A percentile compares a stretch with the other conserved stretches of the same genome.
phyloP scores from a whole-genome alignment of 164 flowering plant genomes.

The Paratinospora sagittata region DNA sequence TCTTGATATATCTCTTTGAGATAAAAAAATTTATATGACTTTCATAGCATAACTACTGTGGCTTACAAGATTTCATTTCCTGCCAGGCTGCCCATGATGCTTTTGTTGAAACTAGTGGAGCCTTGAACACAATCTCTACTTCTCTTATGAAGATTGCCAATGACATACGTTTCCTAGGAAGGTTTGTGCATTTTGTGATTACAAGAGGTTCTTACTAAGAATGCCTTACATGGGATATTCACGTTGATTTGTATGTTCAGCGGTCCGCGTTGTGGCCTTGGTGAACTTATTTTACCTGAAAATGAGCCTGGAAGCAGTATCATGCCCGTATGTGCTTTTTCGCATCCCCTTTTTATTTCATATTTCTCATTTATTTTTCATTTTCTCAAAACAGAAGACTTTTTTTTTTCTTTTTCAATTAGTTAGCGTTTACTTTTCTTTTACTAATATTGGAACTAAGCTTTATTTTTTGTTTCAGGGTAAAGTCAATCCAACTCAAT shows the following conservation, averaged over 20 bases:
- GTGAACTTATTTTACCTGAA: slow-evolving; percentile 97
- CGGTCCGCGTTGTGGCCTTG: slow-evolving; percentile 99
- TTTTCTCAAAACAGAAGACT: not conserved
- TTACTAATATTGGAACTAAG: not conserved
- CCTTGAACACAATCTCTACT: slow-evolving; percentile 79
- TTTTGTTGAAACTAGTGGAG: slow-evolving; percentile 94
- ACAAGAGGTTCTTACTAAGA: not conserved
- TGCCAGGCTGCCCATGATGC: slow-evolving; percentile 98
- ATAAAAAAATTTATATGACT: not conserved
- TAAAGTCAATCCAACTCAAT: slow-evolving; percentile 97
- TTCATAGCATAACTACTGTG: not conserved
- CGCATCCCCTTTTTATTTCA: not conserved
- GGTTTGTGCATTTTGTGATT: slow-evolving; percentile 30
- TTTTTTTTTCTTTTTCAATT: not conserved
- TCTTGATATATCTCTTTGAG: not conserved
- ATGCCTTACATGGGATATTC: slow-evolving; percentile 3
- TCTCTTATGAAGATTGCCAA: slow-evolving; percentile 95
- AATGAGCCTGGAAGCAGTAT: slow-evolving; percentile 99
- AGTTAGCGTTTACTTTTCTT: not conserved
- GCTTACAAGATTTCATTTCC: slow-evolving; percentile 7
- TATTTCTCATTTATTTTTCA: slow-evolving; percentile 1
- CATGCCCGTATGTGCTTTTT: slow-evolving; percentile 72
- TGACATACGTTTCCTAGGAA: slow-evolving; percentile 90
- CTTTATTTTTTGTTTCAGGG: slow-evolving; percentile 54
- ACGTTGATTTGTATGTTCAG: slow-evolving; percentile 32